Evolutionary conservation across 2,329 filamentous ascomycete genomes (phyloP).

Genomic region (Ascocoryne sarcoides): DNA sequence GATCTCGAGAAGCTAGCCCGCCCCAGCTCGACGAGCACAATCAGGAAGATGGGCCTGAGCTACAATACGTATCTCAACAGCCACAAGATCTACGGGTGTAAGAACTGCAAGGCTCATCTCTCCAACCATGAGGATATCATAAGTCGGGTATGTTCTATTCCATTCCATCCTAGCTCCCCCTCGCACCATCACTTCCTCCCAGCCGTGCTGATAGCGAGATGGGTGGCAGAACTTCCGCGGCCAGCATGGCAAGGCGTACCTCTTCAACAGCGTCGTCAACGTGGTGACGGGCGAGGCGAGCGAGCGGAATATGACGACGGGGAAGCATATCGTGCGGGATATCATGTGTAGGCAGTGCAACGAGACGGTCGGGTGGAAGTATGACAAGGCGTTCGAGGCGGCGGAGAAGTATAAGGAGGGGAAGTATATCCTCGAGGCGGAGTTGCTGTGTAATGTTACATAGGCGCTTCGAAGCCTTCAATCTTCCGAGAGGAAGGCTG

Average conservation of each 20-base stretch:
- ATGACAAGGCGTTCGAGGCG: slow-evolving; percentile 89
- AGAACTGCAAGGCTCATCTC: slow-evolving; percentile 90
- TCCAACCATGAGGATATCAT: slow-evolving; percentile 95
- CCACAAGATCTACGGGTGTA: slow-evolving; percentile 84
- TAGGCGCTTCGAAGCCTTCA: too few relatives aligned
- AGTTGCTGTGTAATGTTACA: slow-evolving; percentile 74
- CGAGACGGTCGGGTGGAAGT: slow-evolving; percentile 95
- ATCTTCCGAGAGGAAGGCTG: too few relatives aligned
- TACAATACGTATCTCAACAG: slow-evolving; percentile 90
- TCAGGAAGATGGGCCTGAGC: slow-evolving; percentile 71
- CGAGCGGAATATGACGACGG: slow-evolving; percentile 97
- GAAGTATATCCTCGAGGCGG: slow-evolving; percentile 92
- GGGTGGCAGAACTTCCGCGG: slow-evolving; percentile 96
- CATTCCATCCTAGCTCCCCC: background rate
- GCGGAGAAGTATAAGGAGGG: slow-evolving; percentile 98
- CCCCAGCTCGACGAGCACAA: too few relatives aligned
- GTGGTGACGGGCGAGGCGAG: slow-evolving; percentile 72
- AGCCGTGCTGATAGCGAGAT: too few relatives aligned
- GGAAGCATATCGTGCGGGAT: slow-evolving; percentile 86
- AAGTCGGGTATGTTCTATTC: slow-evolving; percentile 60
- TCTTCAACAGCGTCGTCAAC: slow-evolving; percentile 94
- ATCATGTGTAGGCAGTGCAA: slow-evolving; percentile 87
- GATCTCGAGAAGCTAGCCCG: too few relatives aligned
- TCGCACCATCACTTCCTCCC: too few relatives aligned
- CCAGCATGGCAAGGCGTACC: slow-evolving; percentile 95